A percentile compares a stretch with the other conserved stretches of the same genome.
These are phyloP conservation scores for Secale cereale DNA, from an alignment of 176 grass and related monocot genomes.

Conservation along the genomic window DNA sequence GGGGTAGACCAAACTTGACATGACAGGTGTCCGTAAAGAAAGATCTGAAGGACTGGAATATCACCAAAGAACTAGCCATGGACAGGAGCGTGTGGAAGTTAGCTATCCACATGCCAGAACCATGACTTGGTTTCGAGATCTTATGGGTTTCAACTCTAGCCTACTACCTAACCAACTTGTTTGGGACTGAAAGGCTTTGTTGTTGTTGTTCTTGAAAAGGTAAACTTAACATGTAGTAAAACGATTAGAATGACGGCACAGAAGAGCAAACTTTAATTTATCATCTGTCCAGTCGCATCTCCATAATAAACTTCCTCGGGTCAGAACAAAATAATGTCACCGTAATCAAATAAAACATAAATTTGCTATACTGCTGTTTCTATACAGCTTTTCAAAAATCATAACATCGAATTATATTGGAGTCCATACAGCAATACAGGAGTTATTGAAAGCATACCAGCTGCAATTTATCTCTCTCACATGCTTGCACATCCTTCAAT, in stretches of 20 bases:
- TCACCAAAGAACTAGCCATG: too few relatives aligned
- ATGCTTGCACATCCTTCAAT: constrained; percentile 72
- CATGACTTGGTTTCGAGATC: too few relatives aligned
- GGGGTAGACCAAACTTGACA: too few relatives aligned
- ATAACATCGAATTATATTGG: neutral
- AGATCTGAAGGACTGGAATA: too few relatives aligned
- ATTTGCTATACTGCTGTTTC: neutral
- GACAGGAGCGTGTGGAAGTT: too few relatives aligned
- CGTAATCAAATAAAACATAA: neutral
- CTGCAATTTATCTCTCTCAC: constrained; percentile 92
- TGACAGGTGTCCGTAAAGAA: too few relatives aligned
- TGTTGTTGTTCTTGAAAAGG: neutral
- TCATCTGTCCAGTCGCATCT: neutral
- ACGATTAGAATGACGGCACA: neutral
- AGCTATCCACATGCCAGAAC: too few relatives aligned
- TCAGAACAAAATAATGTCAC: neutral
- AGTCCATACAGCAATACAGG: neutral
- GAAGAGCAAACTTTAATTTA: neutral
- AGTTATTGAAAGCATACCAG: constrained; percentile 46
- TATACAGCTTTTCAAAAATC: neutral
- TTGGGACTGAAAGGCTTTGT: too few relatives aligned
- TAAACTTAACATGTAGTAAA: neutral
- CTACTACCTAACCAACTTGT: too few relatives aligned
- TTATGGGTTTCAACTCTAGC: too few relatives aligned
- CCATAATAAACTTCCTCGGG: neutral